Conservation (phyloP, 179 eudicot genomes). For the Nepenthes alata region DNA sequence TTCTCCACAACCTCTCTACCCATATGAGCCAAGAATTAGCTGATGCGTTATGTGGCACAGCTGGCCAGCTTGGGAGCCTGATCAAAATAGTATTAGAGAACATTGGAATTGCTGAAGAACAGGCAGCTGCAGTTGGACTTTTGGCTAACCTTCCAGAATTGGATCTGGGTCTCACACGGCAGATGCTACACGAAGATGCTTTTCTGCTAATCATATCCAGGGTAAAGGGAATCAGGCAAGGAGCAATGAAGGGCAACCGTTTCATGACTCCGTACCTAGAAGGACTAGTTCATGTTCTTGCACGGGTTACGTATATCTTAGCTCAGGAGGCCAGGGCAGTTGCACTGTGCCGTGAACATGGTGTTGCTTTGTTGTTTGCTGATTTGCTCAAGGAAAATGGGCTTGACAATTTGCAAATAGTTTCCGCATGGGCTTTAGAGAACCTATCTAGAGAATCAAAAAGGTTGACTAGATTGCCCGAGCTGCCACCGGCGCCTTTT, state of each 20-base stretch:
- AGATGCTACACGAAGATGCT: constrained; percentile 54
- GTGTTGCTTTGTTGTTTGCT: constrained; percentile 43
- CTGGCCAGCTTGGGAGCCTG: constrained; percentile 73
- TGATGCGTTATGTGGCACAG: constrained; percentile 47
- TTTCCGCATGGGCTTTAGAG: constrained; percentile 70
- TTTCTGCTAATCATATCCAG: constrained; percentile 41
- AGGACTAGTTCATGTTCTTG: constrained; percentile 72
- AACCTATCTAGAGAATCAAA: constrained; percentile 55
- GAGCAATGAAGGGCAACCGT: constrained; percentile 60
- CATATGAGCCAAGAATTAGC: constrained; percentile 81
- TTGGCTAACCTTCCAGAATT: constrained; percentile 70
- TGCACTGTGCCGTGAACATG: constrained; percentile 39
- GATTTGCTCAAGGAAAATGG: constrained; percentile 66
- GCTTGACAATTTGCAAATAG: constrained; percentile 71
- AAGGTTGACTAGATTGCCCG: constrained; percentile 44
- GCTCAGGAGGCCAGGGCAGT: constrained; percentile 43
- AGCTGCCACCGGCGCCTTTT: constrained; percentile 36
- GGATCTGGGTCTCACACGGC: constrained; percentile 51
- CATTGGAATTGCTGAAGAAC: constrained; percentile 63
- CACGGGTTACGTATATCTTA: constrained; percentile 68
- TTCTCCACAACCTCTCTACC: constrained; percentile 70
- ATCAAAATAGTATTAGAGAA: constrained; percentile 50
- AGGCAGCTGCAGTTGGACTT: constrained; percentile 72
- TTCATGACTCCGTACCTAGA: constrained; percentile 68
- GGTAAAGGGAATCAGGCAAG: constrained; percentile 48